Conservation (phyloP, 371 early-diverging fungal species). For the Rhizopus arrhizus region DNA sequence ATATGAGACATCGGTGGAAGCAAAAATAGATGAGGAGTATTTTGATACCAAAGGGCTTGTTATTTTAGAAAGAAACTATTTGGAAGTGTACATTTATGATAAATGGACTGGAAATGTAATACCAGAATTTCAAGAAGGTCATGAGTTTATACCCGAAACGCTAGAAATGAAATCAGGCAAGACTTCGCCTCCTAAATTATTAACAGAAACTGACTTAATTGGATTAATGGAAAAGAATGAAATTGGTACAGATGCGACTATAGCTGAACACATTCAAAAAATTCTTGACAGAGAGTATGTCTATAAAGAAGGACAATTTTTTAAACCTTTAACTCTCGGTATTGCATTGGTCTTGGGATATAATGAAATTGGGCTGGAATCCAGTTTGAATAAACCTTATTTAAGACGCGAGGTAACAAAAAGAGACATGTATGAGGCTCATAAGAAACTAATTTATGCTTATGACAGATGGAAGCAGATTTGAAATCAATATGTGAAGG, state of each 20-base stretch:
- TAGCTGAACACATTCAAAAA: conserved; percentile 98
- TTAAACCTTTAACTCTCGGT: conserved; percentile 91
- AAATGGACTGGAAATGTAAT: conserved; percentile 82
- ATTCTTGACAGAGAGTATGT: conserved; percentile 93
- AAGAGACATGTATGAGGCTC: background rate
- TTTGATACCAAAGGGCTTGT: conserved; percentile 80
- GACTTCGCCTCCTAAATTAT: conserved; percentile 81
- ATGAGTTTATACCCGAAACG: conserved; percentile 71
- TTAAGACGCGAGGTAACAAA: conserved; percentile 71
- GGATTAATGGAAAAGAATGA: conserved; percentile 96
- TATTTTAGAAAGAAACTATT: conserved; percentile 86
- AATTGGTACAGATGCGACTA: conserved; percentile 99
- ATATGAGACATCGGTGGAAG: conserved; percentile 76
- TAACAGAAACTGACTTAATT: conserved; percentile 96
- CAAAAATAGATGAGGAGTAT: conserved; percentile 68
- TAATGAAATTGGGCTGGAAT: conserved; percentile 82
- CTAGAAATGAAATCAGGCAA: conserved; percentile 68
- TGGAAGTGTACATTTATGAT: conserved; percentile 96
- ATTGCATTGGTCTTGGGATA: conserved; percentile 93
- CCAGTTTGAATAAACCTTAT: conserved; percentile 84
- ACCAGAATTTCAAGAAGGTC: conserved; percentile 75
- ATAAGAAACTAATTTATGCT: background rate
- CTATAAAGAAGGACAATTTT: conserved; percentile 64
- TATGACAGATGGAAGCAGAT: conserved; percentile 67
- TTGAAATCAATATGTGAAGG: conserved; percentile 75